Evolutionary conservation across 495 filamentous ascomycete genomes (phyloP).

Genomic region (Pyronema omphalodes): DNA sequence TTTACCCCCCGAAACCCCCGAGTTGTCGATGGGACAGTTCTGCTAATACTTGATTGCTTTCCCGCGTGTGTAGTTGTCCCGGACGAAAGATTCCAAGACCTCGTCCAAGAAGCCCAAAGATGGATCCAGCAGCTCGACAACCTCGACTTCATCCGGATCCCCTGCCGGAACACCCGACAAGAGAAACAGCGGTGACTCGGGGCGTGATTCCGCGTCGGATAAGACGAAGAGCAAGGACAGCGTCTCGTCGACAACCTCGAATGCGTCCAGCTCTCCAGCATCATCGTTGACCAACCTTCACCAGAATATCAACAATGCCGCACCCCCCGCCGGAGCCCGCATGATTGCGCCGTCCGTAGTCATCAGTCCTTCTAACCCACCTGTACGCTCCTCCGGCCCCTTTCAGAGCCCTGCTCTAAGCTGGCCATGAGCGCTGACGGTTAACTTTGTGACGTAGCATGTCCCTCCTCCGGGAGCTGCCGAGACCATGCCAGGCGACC

Average conservation of each 20-base stretch:
- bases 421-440: background rate
- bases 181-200: slow-evolving; percentile 45
- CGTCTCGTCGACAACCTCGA: slow-evolving; percentile 28
- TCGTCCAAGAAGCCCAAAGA: slow-evolving; percentile 73
- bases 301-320: slow-evolving; percentile 20
- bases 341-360: slow-evolving; percentile 69
- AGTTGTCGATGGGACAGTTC: slow-evolving; percentile 13
- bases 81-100: slow-evolving; percentile 79
- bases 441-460: slow-evolving; percentile 39
- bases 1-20: slow-evolving; percentile 11
- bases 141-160: slow-evolving; percentile 42
- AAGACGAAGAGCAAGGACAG: slow-evolving; percentile 32
- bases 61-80: slow-evolving; percentile 57
- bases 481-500: slow-evolving; percentile 96
- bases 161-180: slow-evolving; percentile 75
- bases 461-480: slow-evolving; percentile 79
- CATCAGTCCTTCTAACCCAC: slow-evolving; percentile 73
- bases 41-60: slow-evolving; percentile 17
- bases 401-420: background rate
- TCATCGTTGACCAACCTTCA: slow-evolving; percentile 19
- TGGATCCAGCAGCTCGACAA: slow-evolving; percentile 49
- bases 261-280: slow-evolving; percentile 8
- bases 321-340: slow-evolving; percentile 11
- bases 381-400: slow-evolving; percentile 41
- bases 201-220: slow-evolving; percentile 52